Base-by-base conservation (phyloP, 2,329 filamentous ascomycete genomes). In the Trichoderma brevicompactum region DNA sequence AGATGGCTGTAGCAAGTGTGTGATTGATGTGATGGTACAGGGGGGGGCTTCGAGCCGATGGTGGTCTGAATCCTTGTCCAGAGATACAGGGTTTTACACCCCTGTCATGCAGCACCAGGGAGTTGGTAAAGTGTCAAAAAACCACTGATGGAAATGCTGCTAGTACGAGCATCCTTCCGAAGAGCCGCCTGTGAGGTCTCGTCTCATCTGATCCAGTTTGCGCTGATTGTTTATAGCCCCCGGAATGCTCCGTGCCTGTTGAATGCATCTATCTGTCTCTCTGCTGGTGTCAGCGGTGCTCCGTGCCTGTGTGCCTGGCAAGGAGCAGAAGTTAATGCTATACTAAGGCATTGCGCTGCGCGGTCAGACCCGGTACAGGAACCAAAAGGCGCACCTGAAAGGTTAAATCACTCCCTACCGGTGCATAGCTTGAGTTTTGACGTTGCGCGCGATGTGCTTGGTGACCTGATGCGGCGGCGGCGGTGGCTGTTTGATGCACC, bases 1-100 rank as follows among this genome's bases (percentile, higher is more conserved):
- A 53, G 59, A 62, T 62, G 59, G 59, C 41, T 62, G 32, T 23
- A 17, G 38, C 13, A 62, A 62, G 48, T 40, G 59, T 62, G 59
- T 62, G 59, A 62, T 62, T 19, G 59, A 62, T 62, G 59, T 53
- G 59, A 62, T 54, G 59, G 59, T 46, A 17, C 49, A 53, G 59
- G 59, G 59, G 59, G 15, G 48, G n/a, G n/a, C 50, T 38, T 23
- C n/a, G 50, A 41, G 52, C 52, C 36, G 32, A 54, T 54, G 52
- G 36, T 54, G 52, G 59, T 44, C 40, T 43, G 8, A 28, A 61
- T 43, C 59, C 59, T 34, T 53, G 59, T 43, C 49, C 48, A 9
- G 44, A 28, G 38, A 62, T 19, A 41, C 48, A 62, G 38, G 48
- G 48, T 32, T 19, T n/a, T 38, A 23, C 38, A 41, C 59, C 59